These are phyloP conservation scores for Podaxis carcinomalis DNA, from an alignment of 768 basidiomycete genomes.

Conservation along the genomic window DNA sequence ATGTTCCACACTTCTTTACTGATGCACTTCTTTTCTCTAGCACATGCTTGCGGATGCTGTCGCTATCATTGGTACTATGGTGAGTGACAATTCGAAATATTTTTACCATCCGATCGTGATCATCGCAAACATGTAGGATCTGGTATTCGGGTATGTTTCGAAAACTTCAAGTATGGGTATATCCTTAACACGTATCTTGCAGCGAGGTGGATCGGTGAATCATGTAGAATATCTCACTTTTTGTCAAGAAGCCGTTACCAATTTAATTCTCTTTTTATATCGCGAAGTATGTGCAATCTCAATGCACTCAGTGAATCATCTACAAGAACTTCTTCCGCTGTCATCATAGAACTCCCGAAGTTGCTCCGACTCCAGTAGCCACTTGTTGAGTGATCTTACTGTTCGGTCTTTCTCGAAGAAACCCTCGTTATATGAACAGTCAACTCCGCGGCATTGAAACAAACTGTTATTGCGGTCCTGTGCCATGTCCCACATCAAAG, in stretches of 20 bases:
- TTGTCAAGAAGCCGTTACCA: not conserved
- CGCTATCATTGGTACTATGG: slow-evolving; percentile 97
- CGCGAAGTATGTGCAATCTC: not conserved
- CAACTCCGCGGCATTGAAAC: not conserved
- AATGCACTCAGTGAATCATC: not conserved
- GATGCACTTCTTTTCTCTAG: slow-evolving; percentile 31
- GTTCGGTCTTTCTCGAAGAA: not conserved
- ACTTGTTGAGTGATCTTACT: not conserved
- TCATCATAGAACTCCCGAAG: not conserved
- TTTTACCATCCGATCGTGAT: not conserved
- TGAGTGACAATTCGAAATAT: slow-evolving; percentile 28
- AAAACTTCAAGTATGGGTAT: not conserved
- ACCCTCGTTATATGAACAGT: not conserved
- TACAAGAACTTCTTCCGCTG: not conserved
- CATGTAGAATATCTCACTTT: not conserved
- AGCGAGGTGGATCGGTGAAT: slow-evolving; percentile 37
- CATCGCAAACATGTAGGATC: slow-evolving; percentile 44
- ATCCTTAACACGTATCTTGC: slow-evolving; percentile 3
- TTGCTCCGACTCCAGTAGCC: not conserved
- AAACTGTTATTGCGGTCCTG: too few species aligned
- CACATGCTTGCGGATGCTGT: slow-evolving; percentile 94
- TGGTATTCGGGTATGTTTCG: slow-evolving; percentile 85
- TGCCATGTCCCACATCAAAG: not conserved
- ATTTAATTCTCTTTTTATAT: not conserved
- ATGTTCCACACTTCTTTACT: slow-evolving; percentile 15